Evolutionary conservation across 305 asterid species (phyloP), one percentile per base, ranked within the genome.

Genomic region (Rubia tinctorum): DNA sequence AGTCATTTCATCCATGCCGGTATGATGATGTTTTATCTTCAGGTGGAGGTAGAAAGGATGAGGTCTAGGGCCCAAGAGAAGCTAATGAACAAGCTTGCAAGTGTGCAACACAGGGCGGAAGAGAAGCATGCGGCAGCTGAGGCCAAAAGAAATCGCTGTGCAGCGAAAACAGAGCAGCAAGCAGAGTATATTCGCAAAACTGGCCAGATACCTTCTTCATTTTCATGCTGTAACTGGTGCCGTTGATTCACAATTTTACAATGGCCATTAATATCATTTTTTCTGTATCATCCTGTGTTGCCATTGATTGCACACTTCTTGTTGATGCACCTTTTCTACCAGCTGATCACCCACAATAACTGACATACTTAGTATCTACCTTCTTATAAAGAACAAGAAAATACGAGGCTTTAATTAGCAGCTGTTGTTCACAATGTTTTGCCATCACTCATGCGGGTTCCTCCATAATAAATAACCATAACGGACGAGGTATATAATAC

Each of bases 21-120:
- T n/a, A n/a, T 18, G 20, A 15, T 40, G 5, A 53, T 49, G 64
- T 34, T 69, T 51, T 8, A 51, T 27, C 68, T 68, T 71, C 78
- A 82, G 86, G 80, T 82, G 66, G 80, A 82, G 68, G 84, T 80
- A 49, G 86, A 82, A 68, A 74, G 75, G 75, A 80, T 77, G 84
- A 82, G 73, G 61, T 75, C 77, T 2, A 71, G 47, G 61, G 82
- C 82, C n/a, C 86, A 82, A 18, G 84, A 82, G 64, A 51, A 73
- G 67, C 71, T 80, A 40, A 82, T 80, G 86, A 82, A 75, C 76
- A 82, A 82, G 76, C 71, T 82, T 56, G 76, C 86, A 56, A 73
- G 76, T 6, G 80, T 80, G 47, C 75, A 82, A 34, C 76, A 75
- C 78, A 82, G 76, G 74, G 84, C 86, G 7, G 84, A 80, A 71